A percentile compares a stretch with the other conserved stretches of the same genome.
Evolutionary conservation across 495 filamentous ascomycete species (phyloP).

Genomic region (Tuber brumale): DNA sequence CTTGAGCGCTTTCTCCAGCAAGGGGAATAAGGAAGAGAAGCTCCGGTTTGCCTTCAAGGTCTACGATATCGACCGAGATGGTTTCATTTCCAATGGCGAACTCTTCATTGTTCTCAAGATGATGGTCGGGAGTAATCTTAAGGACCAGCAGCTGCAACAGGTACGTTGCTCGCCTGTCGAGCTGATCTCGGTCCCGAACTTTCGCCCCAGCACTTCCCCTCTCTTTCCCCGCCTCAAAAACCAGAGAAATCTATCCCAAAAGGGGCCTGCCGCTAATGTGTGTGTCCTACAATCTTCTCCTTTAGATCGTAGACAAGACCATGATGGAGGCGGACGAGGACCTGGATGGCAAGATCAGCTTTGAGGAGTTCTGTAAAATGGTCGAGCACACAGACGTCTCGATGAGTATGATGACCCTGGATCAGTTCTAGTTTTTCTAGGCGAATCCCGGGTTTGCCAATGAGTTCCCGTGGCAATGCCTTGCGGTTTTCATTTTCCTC

Average conservation of each 20-base stretch:
- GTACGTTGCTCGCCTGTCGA: conserved; percentile 40
- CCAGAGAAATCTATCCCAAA: conserved; percentile 16
- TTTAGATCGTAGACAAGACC: conserved; percentile 88
- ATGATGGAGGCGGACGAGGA: conserved; percentile 99
- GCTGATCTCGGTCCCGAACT: conserved; percentile 7
- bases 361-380: conserved; percentile 98
- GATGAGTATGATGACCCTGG: conserved; percentile 75
- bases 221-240: conserved; percentile 13
- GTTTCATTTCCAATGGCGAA: conserved; percentile 97
- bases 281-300: conserved; percentile 31
- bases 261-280: conserved; percentile 28
- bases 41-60: conserved; percentile 97
- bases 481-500: background rate
- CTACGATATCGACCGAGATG: conserved; percentile 98
- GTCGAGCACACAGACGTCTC: conserved; percentile 96
- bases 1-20: conserved; percentile 88
- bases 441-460: conserved; percentile 13
- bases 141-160: conserved; percentile 97
- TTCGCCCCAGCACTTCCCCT: conserved; percentile 19
- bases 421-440: conserved; percentile 34
- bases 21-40: conserved; percentile 99
- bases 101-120: conserved; percentile 99
- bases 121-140: conserved; percentile 99
- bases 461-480: background rate
- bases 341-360: conserved; percentile 95